phyloP scores from a whole-genome alignment of 305 asterid species.

The Fraxinus sp. region DNA sequence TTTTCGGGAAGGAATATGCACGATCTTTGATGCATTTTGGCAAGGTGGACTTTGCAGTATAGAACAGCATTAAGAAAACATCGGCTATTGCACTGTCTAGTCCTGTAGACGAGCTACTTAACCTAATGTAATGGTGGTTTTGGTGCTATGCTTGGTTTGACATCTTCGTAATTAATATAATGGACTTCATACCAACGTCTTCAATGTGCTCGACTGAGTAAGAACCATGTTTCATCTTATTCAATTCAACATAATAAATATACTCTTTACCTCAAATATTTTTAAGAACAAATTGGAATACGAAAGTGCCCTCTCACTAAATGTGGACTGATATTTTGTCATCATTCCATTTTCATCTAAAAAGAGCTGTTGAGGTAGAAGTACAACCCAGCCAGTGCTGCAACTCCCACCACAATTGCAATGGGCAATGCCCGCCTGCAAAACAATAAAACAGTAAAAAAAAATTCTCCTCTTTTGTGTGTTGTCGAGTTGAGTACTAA shows the following conservation, averaged over 20 bases:
- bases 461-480: background rate
- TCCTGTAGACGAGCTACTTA: background rate
- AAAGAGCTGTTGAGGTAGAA: slow-evolving; percentile 66
- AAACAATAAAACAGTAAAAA: background rate
- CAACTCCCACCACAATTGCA: slow-evolving; percentile 72
- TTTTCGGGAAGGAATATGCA: background rate
- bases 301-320: background rate
- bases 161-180: background rate
- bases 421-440: slow-evolving; percentile 76
- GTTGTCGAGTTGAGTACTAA: background rate
- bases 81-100: background rate
- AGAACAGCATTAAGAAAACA: background rate
- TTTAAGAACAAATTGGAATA: background rate
- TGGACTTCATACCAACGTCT: background rate
- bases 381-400: slow-evolving; percentile 59
- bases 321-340: background rate
- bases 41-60: background rate
- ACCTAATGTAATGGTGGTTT: background rate
- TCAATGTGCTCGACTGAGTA: background rate
- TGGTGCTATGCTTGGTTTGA: background rate
- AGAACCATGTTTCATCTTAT: background rate
- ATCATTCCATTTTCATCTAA: slow-evolving; percentile 21
- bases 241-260: background rate
- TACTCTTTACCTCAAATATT: background rate
- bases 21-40: background rate